phyloP scores from a whole-genome alignment of 495 filamentous ascomycete genomes.

The Viridothelium virens region DNA sequence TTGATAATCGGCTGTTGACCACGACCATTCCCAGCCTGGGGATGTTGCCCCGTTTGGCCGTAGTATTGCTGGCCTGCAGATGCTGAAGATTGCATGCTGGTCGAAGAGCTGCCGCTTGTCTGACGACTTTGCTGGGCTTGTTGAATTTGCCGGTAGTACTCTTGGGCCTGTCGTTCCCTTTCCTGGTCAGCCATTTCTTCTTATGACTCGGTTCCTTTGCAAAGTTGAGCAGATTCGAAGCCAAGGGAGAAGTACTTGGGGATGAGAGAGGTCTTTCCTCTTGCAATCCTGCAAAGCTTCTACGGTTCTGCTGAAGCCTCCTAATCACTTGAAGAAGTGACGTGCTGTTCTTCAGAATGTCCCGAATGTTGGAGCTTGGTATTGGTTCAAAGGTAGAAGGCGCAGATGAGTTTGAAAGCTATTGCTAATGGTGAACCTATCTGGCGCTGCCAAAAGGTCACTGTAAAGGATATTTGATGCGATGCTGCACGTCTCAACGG shows the following conservation, averaged over 20 bases:
- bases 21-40: neutral
- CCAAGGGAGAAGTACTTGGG: too few relatives aligned
- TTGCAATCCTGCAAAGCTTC: too few relatives aligned
- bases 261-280: too few relatives aligned
- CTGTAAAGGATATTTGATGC: neutral
- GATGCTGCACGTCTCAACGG: neutral
- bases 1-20: slow-evolving; percentile 3
- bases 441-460: neutral
- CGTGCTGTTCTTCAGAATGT: too few relatives aligned
- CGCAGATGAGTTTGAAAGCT: neutral
- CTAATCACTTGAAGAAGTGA: too few relatives aligned
- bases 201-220: neutral
- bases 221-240: too few relatives aligned
- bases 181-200: slow-evolving; percentile 3
- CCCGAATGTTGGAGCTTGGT: too few relatives aligned
- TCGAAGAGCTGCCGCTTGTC: neutral
- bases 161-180: neutral
- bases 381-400: neutral
- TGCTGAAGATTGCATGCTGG: neutral
- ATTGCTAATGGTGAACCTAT: neutral
- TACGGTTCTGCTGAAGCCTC: too few relatives aligned
- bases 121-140: neutral
- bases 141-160: slow-evolving; percentile 1
- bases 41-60: neutral
- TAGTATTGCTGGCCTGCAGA: neutral